A percentile compares a stretch with the other conserved stretches of the same genome.
Evolutionary conservation across 1,284 basidiomycete genomes (phyloP).

Genomic region (Grifola frondosa): DNA sequence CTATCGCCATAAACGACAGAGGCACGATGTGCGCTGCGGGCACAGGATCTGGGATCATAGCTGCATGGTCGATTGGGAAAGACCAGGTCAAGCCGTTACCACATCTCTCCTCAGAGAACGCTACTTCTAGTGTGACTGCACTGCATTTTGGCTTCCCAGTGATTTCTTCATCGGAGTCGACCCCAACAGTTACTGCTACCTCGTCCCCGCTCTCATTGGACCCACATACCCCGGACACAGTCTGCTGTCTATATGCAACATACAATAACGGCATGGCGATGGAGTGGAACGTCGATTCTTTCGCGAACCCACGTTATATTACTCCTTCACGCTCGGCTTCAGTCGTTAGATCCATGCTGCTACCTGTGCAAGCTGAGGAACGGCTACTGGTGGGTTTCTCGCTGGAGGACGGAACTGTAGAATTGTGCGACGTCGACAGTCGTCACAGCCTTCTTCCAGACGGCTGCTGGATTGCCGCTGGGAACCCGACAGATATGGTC

Average conservation of each 20-base stretch:
- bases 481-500: conserved; percentile 55
- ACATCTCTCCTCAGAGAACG: conserved; percentile 45
- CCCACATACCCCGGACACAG: conserved; percentile 7
- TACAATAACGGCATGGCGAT: conserved; percentile 59
- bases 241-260: conserved; percentile 46
- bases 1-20: conserved; percentile 54
- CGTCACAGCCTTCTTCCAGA: conserved; percentile 37
- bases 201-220: conserved; percentile 11
- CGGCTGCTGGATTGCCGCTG: conserved; percentile 52
- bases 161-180: conserved; percentile 16
- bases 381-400: conserved; percentile 56
- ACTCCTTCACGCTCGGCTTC: conserved; percentile 43
- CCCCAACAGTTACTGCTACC: conserved; percentile 18
- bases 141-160: conserved; percentile 41
- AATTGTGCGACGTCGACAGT: conserved; percentile 54
- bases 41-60: conserved; percentile 59
- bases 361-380: conserved; percentile 45
- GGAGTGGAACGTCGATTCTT: conserved; percentile 49
- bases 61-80: conserved; percentile 52
- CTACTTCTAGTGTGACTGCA: conserved; percentile 47
- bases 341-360: conserved; percentile 48
- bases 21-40: conserved; percentile 64
- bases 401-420: conserved; percentile 61
- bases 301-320: conserved; percentile 39
- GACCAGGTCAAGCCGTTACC: conserved; percentile 41